A percentile compares a stretch with the other conserved stretches of the same genome.
phyloP scores from a whole-genome alignment of 139 green algal genomes.

The Picochlorum sp. region DNA sequence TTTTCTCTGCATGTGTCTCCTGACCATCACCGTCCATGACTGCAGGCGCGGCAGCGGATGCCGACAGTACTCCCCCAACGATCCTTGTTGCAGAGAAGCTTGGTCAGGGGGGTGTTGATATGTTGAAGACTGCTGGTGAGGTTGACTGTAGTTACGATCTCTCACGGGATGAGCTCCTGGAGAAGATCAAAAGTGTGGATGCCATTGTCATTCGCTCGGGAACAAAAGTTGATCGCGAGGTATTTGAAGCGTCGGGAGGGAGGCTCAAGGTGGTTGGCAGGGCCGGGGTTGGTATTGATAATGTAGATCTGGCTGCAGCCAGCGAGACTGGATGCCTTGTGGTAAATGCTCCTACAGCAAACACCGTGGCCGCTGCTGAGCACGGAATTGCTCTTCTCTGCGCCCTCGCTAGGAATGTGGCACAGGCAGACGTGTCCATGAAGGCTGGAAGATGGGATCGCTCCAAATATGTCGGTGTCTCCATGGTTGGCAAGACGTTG shows the following conservation, averaged over 20 bases:
- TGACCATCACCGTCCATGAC: not conserved
- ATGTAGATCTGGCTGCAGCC: constrained; percentile 87
- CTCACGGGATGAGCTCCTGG: constrained; percentile 61
- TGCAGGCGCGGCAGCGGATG: not conserved
- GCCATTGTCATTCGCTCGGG: constrained; percentile 85
- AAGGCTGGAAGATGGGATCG: constrained; percentile 85
- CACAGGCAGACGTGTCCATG: constrained; percentile 79
- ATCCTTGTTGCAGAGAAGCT: constrained; percentile 93
- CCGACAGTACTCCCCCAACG: constrained; percentile 30
- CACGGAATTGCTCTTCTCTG: constrained; percentile 92
- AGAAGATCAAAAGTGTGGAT: constrained; percentile 63
- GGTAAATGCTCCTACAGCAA: constrained; percentile 96
- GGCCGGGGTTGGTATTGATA: constrained; percentile 93
- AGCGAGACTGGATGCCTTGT: constrained; percentile 89
- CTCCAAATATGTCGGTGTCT: constrained; percentile 73
- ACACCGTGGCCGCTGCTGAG: constrained; percentile 93
- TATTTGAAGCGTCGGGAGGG: constrained; percentile 86
- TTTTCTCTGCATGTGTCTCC: not conserved
- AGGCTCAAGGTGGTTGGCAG: constrained; percentile 91
- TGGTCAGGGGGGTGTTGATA: constrained; percentile 61
- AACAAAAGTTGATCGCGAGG: constrained; percentile 80
- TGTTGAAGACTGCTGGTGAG: constrained; percentile 66
- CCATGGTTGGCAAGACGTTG: constrained; percentile 86
- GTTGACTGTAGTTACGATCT: constrained; percentile 40
- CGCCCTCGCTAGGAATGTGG: constrained; percentile 76